Base-by-base conservation (phyloP, 1,284 basidiomycete species). In the Pascua guehoae region DNA sequence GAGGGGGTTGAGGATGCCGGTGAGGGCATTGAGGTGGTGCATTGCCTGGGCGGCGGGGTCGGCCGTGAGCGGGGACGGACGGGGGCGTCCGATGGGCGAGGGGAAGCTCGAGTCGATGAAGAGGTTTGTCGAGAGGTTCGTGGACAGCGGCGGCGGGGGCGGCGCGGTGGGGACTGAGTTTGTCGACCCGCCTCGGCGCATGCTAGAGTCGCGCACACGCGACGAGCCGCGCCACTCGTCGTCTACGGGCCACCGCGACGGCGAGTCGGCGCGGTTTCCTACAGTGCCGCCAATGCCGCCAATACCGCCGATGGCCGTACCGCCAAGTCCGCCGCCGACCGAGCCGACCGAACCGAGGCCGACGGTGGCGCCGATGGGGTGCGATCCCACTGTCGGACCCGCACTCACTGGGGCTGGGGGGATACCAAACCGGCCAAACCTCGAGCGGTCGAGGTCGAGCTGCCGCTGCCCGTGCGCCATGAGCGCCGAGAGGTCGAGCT, bases 1-100 rank as follows among this genome's bases (percentile, higher is more conserved):
- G 12, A 73, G 55, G 0, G 68, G 67, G 14, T 24, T 55, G 36
- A 73, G 54, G 9, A 71, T 56, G 8, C 37, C 48, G 11, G 53
- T 48, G 12, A 73, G 56, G 12, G 65, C 59, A 15, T 58, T 41
- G n/a, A 73, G 56, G 54, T 73, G 70, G 37, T 53, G 51, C 14
- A 46, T 40, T 3, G 62, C 63, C 16, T 64, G 58, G 11, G 48
- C 53, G 8, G 60, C 59, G 8, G 64, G 59, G 36, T 68, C 63
- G 12, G 50, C 36, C 24, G 54, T 39, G 24, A 50, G 12, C 16
- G 41, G 18, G 36, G 45, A 4, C 40, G 51, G 52, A 17, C 44
- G 56, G 37, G 47, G 42, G 32, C 24, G 54, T n/a, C 59, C 56
- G 36, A 62, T 61, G 12, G 60, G 58, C 5, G 60, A 59, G 10